Evolutionary conservation across 495 filamentous ascomycete species (phyloP).

Genomic region (Diplogelasinospora grovesii): DNA sequence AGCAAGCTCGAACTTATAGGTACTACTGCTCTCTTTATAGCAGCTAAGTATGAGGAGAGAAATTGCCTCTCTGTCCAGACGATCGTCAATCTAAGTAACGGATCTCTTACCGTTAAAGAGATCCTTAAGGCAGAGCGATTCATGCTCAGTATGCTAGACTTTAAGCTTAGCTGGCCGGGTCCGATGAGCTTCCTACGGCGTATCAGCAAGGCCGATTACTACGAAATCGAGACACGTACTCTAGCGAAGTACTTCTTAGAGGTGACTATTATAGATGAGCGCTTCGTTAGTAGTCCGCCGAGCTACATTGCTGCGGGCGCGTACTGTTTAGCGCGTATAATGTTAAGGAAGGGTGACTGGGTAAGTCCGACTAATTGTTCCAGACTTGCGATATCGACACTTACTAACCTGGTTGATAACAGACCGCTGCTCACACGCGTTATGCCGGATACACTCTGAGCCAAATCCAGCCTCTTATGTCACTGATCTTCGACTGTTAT

Average conservation of each 20-base stretch:
- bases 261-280: conserved; percentile 95
- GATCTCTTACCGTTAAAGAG: conserved; percentile 79
- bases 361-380: too few species aligned
- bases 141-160: conserved; percentile 93
- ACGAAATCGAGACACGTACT: conserved; percentile 90
- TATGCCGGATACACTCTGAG: conserved; percentile 87
- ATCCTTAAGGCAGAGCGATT: conserved; percentile 96
- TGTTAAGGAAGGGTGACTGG: conserved; percentile 87
- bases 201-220: conserved; percentile 98
- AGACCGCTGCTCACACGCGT: conserved; percentile 78
- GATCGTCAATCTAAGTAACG: conserved; percentile 97
- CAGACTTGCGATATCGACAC: too few species aligned
- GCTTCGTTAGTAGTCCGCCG: conserved; percentile 83
- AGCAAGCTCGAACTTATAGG: conserved; percentile 94
- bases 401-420: conserved; percentile 23
- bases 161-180: conserved; percentile 92
- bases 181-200: conserved; percentile 96
- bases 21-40: conserved; percentile 91
- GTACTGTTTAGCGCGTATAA: conserved; percentile 81
- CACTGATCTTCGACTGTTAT: conserved; percentile 78
- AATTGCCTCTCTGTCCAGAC: conserved; percentile 90
- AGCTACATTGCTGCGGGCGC: conserved; percentile 89
- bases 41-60: conserved; percentile 97
- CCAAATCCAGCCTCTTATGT: conserved; percentile 72
- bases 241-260: conserved; percentile 98